Conservation (phyloP, 257 asterid genomes). For the Plantago major region DNA sequence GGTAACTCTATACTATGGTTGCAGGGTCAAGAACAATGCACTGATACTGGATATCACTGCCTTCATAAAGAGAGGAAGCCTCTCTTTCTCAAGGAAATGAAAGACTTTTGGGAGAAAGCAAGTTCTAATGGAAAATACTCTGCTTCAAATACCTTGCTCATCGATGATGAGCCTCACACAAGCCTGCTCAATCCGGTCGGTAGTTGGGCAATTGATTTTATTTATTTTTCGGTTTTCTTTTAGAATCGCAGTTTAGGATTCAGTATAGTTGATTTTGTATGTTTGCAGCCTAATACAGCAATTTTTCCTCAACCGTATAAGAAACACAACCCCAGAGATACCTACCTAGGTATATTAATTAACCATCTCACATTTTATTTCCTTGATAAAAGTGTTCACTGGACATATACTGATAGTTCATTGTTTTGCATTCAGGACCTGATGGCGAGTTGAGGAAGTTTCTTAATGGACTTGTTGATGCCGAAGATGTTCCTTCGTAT, state of each 20-base stretch:
- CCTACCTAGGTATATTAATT: constrained; percentile 26
- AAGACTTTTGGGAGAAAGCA: constrained; percentile 33
- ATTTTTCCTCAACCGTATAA: constrained; percentile 40
- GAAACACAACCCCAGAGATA: constrained; percentile 26
- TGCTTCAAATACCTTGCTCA: constrained; percentile 41
- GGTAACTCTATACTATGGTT: not conserved
- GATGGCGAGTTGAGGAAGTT: constrained; percentile 28
- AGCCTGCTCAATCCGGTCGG: constrained; percentile 47
- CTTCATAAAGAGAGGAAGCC: constrained; percentile 37
- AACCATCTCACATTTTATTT: not conserved
- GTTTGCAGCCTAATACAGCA: constrained; percentile 42
- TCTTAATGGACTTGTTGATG: constrained; percentile 36
- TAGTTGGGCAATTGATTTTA: not conserved
- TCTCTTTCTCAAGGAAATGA: constrained; percentile 43
- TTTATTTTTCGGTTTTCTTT: not conserved
- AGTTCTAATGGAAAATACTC: constrained; percentile 30
- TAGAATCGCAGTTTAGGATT: too few relatives aligned
- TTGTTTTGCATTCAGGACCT: constrained; percentile 19
- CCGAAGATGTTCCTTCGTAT: constrained; percentile 40
- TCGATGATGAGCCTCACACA: constrained; percentile 52
- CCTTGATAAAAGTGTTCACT: not conserved
- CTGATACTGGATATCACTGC: constrained; percentile 32
- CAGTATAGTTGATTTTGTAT: not conserved
- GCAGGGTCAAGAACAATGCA: constrained; percentile 53
- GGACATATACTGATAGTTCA: not conserved